Conservation (phyloP, 768 basidiomycete genomes). For the Tylopilus cervinicoccineus region DNA sequence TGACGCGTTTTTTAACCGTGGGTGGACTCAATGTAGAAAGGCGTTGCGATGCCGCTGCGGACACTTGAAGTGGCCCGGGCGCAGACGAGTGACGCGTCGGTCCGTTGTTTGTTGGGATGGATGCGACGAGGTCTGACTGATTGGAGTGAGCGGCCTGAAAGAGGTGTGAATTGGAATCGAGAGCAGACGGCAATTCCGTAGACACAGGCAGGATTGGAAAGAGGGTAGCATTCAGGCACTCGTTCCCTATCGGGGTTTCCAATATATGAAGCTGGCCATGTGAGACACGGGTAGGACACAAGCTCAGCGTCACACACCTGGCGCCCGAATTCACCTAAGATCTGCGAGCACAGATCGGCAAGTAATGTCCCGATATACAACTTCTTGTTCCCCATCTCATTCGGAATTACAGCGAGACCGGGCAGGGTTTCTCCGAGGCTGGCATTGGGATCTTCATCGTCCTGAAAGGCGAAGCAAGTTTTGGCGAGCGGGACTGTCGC, state of each 20-base stretch:
- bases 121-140: slow-evolving; percentile 47
- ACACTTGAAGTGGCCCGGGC: slow-evolving; percentile 23
- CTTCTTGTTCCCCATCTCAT: slow-evolving; percentile 82
- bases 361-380: slow-evolving; percentile 85
- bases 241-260: slow-evolving; percentile 82
- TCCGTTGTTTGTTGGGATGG: slow-evolving; percentile 27
- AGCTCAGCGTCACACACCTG: slow-evolving; percentile 52
- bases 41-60: slow-evolving; percentile 35
- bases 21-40: slow-evolving; percentile 48
- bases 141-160: slow-evolving; percentile 48
- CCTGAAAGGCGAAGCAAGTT: slow-evolving; percentile 84
- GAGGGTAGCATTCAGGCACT: slow-evolving; percentile 69
- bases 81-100: slow-evolving; percentile 53
- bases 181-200: slow-evolving; percentile 55
- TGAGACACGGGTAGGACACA: slow-evolving; percentile 6
- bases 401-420: slow-evolving; percentile 76
- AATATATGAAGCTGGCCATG: slow-evolving; percentile 61
- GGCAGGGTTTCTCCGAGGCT: slow-evolving; percentile 53
- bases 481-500: slow-evolving; percentile 74
- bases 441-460: slow-evolving; percentile 47
- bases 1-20: slow-evolving; percentile 53
- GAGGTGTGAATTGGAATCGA: slow-evolving; percentile 44
- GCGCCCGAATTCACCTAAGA: slow-evolving; percentile 80
- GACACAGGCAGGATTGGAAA: slow-evolving; percentile 60
- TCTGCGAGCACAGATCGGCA: slow-evolving; percentile 83